Percentiles rank a stretch among this genome's conserved stretches.
These are phyloP conservation scores for Gaultheria prostrata DNA, from an alignment of 148 eudicot species.

Conservation along the genomic window DNA sequence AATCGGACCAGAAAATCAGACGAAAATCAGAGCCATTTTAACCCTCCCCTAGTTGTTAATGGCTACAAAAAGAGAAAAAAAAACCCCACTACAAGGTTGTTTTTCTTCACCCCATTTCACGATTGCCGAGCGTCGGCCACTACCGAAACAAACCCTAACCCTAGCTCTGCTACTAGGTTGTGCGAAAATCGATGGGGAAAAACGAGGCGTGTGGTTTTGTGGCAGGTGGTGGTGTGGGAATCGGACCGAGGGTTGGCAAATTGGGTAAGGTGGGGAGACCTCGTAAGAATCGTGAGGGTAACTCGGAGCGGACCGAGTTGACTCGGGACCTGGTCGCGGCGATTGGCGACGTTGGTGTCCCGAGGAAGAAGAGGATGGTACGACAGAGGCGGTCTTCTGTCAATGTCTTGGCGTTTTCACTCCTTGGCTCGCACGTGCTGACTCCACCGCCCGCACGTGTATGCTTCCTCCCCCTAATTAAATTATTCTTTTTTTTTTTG, in stretches of 20 bases:
- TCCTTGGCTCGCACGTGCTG: conserved; percentile 27
- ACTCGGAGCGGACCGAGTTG: conserved; percentile 7
- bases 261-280: not conserved
- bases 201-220: conserved; percentile 26
- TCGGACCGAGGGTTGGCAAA: not conserved
- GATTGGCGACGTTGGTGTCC: not conserved
- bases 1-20: not conserved
- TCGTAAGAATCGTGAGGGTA: not conserved
- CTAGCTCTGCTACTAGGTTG: not conserved
- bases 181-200: conserved; percentile 12
- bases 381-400: conserved; percentile 25
- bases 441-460: conserved; percentile 35
- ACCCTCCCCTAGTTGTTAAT: not conserved
- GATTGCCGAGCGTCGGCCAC: conserved; percentile 23
- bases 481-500: conserved; percentile 11
- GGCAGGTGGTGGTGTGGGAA: conserved; percentile 18
- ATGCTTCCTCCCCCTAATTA: conserved; percentile 36
- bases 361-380: conserved; percentile 28
- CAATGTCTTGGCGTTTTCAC: conserved; percentile 6
- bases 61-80: not conserved
- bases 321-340: not conserved
- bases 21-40: not conserved
- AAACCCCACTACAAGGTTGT: not conserved
- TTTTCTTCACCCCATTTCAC: not conserved
- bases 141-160: not conserved